Evolutionary conservation across 805 yeast species (phyloP).

Genomic region (Suhomyces sp.): DNA sequence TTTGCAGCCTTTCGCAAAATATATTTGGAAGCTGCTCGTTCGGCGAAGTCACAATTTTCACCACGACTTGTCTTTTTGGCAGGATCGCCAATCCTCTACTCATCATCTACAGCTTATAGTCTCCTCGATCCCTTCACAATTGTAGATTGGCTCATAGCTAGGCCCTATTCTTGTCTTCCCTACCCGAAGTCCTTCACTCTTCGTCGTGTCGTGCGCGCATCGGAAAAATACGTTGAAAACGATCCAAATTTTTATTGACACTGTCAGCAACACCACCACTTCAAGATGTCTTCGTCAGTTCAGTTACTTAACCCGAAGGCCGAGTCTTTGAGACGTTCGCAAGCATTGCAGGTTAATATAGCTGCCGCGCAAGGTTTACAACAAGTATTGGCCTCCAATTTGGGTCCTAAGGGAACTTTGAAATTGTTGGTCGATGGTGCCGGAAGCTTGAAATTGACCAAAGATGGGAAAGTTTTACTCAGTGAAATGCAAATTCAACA

Average conservation of each 20-base stretch:
- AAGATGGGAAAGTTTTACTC: conserved; percentile 91
- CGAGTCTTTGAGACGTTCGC: conserved; percentile 91
- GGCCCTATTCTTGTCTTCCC: background rate
- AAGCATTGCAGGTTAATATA: conserved; percentile 92
- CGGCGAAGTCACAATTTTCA: no score
- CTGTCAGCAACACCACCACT: background rate
- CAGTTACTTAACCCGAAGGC: conserved; percentile 96
- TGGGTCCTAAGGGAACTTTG: conserved; percentile 96
- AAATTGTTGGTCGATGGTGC: conserved; percentile 97
- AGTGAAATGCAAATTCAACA: conserved; percentile 91
- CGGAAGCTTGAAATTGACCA: conserved; percentile 91
- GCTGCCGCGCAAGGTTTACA: conserved; percentile 97
- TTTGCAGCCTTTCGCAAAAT: background rate
- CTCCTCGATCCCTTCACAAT: background rate
- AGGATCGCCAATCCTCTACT: background rate
- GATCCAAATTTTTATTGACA: background rate
- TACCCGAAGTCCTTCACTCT: background rate
- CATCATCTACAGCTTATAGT: no score
- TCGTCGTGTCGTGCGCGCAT: conserved; percentile 1
- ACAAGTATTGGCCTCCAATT: conserved; percentile 82
- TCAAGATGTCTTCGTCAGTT: conserved; percentile 53
- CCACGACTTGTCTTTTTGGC: background rate
- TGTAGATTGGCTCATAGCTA: background rate
- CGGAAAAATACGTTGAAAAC: conserved; percentile 8
- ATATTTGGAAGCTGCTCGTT: background rate